Base-by-base conservation (phyloP, 139 green algal species). In the Tetradesmus obliquus region DNA sequence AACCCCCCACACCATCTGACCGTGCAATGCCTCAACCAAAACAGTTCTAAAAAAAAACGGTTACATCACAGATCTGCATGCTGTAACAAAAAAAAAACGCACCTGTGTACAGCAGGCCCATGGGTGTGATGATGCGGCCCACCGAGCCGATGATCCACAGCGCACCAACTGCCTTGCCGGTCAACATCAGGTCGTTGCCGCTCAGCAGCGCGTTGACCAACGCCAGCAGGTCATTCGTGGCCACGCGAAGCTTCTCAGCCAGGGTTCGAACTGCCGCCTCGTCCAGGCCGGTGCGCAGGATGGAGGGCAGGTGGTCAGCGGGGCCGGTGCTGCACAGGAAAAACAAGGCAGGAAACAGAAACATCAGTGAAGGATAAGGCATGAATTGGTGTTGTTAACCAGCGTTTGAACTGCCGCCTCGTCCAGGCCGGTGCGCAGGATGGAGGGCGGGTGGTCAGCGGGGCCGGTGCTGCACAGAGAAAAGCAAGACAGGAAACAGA, bases 81-180 rank as follows among this genome's bases (percentile, higher is more conserved):
- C 32, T 45, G 32, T 45, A 45, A 45, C 32, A 45, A 45, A 45
- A 45, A 45, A 45, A 45, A 45, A 13, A 6, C 76, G 74, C 62
- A 92, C 90, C 71, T 60, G 76, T 62, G 60, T 84, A 93, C 7
- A 93, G 84, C 32, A 93, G 58, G 45, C 90, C 85, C 32, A 92
- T 45, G 58, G 90, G 90, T 5, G 71, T 92, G 74, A 89, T 89
- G 32, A 92, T 19, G 55, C 90, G 72, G 24, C 90, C 90, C 8
- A 92, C 62, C 15, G 10, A 66, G 62, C 89, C 89, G n/a, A 84
- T 79, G 5, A 92, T 54, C 53, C 54, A 92, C 66, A 92, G 82
- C 54, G 71, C 89, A 66, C 24, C 82, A 6, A 88, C 8, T 0
- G 66, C 54, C 82, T 92, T 92, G 62, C 9, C 20, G 2, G 82